Conservation (phyloP, 2,329 filamentous ascomycete genomes). For the Colletotrichum euphorbiae region DNA sequence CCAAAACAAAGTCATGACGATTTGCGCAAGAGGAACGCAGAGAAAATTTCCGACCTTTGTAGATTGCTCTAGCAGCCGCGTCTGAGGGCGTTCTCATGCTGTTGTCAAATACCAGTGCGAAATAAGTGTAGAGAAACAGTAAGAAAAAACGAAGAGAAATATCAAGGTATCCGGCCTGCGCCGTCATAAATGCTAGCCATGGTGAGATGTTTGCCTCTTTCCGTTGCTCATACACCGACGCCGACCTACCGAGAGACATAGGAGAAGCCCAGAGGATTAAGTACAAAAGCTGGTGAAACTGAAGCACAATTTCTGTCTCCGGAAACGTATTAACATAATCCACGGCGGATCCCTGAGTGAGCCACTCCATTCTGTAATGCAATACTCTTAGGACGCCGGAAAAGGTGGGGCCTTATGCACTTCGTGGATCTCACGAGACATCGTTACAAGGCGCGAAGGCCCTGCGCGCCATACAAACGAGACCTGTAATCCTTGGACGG, state of each 20-base stretch:
- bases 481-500: slow-evolving; percentile 6
- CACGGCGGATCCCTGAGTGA: neutral
- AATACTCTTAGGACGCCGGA: slow-evolving; percentile 11
- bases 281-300: slow-evolving; percentile 14
- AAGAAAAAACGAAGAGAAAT: neutral
- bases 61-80: slow-evolving; percentile 24
- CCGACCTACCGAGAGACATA: slow-evolving; percentile 20
- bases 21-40: neutral
- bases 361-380: slow-evolving; percentile 29
- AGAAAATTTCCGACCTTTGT: neutral
- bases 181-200: slow-evolving; percentile 34
- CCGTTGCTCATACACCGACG: slow-evolving; percentile 31
- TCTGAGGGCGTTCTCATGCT: slow-evolving; percentile 23
- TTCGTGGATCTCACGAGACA: slow-evolving; percentile 35
- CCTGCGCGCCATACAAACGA: slow-evolving; percentile 1
- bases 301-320: slow-evolving; percentile 10
- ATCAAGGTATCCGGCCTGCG: slow-evolving; percentile 28
- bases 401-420: slow-evolving; percentile 23
- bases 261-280: neutral
- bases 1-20: neutral
- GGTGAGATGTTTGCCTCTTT: slow-evolving; percentile 26
- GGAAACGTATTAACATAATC: neutral
- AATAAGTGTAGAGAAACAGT: neutral
- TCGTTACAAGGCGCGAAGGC: slow-evolving; percentile 15
- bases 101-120: slow-evolving; percentile 4